A percentile compares a stretch with the other conserved stretches of the same genome.
phyloP scores from a whole-genome alignment of 768 basidiomycete genomes.

The Lyophyllum semitale region DNA sequence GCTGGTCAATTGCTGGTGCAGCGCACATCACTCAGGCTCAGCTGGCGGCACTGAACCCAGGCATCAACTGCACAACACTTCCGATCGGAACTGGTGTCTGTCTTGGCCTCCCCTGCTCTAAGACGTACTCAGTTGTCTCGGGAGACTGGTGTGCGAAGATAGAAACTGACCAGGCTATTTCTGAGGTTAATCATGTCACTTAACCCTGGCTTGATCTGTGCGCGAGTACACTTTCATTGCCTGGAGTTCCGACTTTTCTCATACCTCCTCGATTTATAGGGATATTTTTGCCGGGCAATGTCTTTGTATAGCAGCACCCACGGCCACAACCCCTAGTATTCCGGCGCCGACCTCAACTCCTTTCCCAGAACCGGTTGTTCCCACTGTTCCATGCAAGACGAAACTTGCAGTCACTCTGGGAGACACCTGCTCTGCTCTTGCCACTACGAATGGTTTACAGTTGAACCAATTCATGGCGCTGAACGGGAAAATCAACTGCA shows the following conservation, averaged over 20 bases:
- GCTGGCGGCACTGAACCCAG: slow-evolving; percentile 1
- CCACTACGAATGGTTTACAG: neutral
- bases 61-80: too few species aligned
- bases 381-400: neutral
- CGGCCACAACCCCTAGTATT: neutral
- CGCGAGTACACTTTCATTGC: too few species aligned
- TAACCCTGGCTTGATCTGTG: slow-evolving; percentile 5
- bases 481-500: neutral
- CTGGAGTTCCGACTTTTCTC: too few species aligned
- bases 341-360: neutral
- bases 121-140: slow-evolving; percentile 1
- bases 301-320: slow-evolving; percentile 1
- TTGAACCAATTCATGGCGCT: neutral
- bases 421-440: neutral
- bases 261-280: neutral
- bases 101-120: slow-evolving; percentile 3
- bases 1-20: slow-evolving; percentile 4
- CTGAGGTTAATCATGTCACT: slow-evolving; percentile 1
- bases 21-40: slow-evolving; percentile 5
- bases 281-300: slow-evolving; percentile 3
- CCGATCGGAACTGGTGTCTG: too few species aligned
- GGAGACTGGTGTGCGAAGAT: slow-evolving; percentile 10
- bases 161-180: neutral
- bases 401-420: neutral
- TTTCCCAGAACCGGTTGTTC: neutral